Conservation (phyloP, 2,329 filamentous ascomycete genomes). For the Ascochyta rabiei region DNA sequence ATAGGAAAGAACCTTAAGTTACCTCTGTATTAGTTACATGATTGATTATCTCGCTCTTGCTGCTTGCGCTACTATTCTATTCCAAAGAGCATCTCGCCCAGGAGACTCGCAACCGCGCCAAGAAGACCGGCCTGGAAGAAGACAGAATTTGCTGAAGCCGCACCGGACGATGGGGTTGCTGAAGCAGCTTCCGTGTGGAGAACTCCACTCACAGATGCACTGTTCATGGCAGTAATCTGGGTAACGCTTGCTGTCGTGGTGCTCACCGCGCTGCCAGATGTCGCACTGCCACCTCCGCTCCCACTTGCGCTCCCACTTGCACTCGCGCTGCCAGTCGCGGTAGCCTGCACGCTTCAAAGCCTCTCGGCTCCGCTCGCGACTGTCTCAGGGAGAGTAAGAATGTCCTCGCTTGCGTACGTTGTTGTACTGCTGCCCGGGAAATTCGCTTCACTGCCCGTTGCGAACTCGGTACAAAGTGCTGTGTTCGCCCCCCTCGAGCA, state of each 20-base stretch:
- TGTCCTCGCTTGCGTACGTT: constrained; percentile 20
- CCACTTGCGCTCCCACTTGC: not conserved
- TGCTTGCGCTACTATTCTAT: too few species aligned
- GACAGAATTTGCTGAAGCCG: constrained; percentile 12
- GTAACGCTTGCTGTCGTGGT: constrained; percentile 3
- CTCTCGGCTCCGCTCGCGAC: constrained; percentile 28
- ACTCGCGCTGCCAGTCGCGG: constrained; percentile 1
- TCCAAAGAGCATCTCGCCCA: too few species aligned
- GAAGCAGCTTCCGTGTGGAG: constrained; percentile 5
- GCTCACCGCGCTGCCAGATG: constrained; percentile 9
- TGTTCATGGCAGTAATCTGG: not conserved
- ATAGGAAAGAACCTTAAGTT: not conserved
- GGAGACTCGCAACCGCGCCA: constrained; percentile 6
- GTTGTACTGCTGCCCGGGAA: constrained; percentile 29
- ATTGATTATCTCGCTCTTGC: too few species aligned
- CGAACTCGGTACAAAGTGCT: constrained; percentile 30
- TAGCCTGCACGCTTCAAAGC: constrained; percentile 15
- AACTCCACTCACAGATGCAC: constrained; percentile 1
- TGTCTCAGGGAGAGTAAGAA: constrained; percentile 6
- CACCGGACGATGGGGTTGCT: constrained; percentile 10
- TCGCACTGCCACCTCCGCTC: not conserved
- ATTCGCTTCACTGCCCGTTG: constrained; percentile 32
- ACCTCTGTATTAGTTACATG: not conserved
- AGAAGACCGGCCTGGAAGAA: constrained; percentile 11
- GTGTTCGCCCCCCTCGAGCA: constrained; percentile 19